Evolutionary conservation across 495 filamentous ascomycete genomes (phyloP).

Genomic region (Trichoderma virens): DNA sequence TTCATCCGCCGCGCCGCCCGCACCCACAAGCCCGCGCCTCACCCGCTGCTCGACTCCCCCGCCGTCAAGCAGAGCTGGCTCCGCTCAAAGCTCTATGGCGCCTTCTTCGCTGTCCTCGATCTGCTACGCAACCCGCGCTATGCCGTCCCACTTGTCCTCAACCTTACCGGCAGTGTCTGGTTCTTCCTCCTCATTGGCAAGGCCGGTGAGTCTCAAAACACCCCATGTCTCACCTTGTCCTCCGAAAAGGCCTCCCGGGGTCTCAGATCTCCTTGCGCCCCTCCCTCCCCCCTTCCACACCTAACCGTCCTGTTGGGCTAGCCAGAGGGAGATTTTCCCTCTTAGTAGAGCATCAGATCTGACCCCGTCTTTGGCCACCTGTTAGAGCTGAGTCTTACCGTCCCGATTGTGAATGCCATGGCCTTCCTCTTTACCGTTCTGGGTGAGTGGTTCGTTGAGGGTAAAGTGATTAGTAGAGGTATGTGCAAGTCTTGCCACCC

Average conservation of each 20-base stretch:
- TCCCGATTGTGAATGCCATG: conserved; percentile 88
- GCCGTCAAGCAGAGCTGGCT: conserved; percentile 40
- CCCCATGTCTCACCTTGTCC: too few relatives aligned
- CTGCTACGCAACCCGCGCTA: conserved; percentile 75
- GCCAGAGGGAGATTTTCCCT: too few relatives aligned
- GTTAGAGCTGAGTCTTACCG: conserved; percentile 83
- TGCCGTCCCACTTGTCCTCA: conserved; percentile 75
- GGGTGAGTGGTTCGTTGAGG: conserved; percentile 91
- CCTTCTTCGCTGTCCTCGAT: conserved; percentile 68
- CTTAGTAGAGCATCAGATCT: not conserved
- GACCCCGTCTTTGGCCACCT: not conserved
- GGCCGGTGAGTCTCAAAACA: conserved; percentile 55
- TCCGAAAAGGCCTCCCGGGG: not conserved
- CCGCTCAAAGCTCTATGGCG: conserved; percentile 44
- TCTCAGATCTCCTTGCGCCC: not conserved
- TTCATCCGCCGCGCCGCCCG: conserved; percentile 66
- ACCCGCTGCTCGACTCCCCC: conserved; percentile 37
- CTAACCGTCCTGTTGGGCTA: not conserved
- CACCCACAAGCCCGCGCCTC: conserved; percentile 44
- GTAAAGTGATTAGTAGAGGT: conserved; percentile 77
- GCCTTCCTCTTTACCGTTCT: conserved; percentile 93
- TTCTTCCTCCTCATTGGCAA: conserved; percentile 93
- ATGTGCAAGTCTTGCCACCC: conserved; percentile 20
- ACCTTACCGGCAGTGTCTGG: conserved; percentile 93
- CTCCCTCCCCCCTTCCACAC: not conserved